A percentile compares a stretch with the other conserved stretches of the same genome.
Evolutionary conservation across 2,329 filamentous ascomycete genomes (phyloP).

Genomic region (Myrmaecium sp.): DNA sequence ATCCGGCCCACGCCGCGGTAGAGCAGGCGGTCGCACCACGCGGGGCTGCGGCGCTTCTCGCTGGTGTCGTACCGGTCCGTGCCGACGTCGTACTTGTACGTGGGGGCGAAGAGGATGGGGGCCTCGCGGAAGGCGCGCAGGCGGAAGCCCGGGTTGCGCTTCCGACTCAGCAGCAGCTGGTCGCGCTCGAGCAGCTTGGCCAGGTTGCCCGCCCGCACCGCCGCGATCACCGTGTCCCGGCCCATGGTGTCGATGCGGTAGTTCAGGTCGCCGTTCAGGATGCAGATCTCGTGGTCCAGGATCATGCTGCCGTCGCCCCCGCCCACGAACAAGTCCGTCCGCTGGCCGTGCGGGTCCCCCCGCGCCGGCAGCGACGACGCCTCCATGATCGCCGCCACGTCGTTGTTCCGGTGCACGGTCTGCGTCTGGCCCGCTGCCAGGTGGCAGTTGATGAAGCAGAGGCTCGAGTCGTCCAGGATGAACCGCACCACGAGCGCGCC

Average conservation of each 20-base stretch:
- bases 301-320: slow-evolving; percentile 95
- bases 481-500: slow-evolving; percentile 87
- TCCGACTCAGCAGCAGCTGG: slow-evolving; percentile 74
- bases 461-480: slow-evolving; percentile 76
- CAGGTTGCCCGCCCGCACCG: slow-evolving; percentile 66
- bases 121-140: slow-evolving; percentile 81
- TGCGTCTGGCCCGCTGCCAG: slow-evolving; percentile 84
- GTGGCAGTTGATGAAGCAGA: slow-evolving; percentile 97
- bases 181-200: slow-evolving; percentile 80
- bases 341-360: slow-evolving; percentile 41
- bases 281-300: slow-evolving; percentile 91
- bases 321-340: slow-evolving; percentile 66
- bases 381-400: slow-evolving; percentile 80
- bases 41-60: slow-evolving; percentile 85
- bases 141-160: slow-evolving; percentile 78
- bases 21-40: slow-evolving; percentile 92
- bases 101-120: slow-evolving; percentile 82
- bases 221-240: slow-evolving; percentile 77
- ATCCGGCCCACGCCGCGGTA: slow-evolving; percentile 68
- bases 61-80: slow-evolving; percentile 87
- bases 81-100: slow-evolving; percentile 96
- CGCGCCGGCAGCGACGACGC: slow-evolving; percentile 56
- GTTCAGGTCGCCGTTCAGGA: slow-evolving; percentile 91
- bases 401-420: slow-evolving; percentile 80
- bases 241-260: slow-evolving; percentile 98